Percentiles rank a stretch among this genome's conserved stretches.
Conservation (phyloP, 805 yeast genomes). For the Blastobotrys attinorum region DNA sequence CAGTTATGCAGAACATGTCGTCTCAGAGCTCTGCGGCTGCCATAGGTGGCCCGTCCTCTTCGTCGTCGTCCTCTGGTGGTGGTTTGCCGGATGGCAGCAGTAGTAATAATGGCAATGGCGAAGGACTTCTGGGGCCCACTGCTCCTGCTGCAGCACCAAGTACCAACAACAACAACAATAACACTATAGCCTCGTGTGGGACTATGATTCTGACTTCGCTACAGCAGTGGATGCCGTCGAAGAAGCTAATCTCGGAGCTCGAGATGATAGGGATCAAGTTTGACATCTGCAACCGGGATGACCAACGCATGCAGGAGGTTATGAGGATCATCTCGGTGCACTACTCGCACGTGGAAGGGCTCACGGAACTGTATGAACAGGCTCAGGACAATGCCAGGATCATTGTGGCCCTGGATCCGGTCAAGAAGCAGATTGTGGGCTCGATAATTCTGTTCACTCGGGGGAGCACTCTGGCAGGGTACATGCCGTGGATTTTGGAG, state of each 20-base stretch:
- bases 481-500: slow-evolving; percentile 46
- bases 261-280: slow-evolving; percentile 51
- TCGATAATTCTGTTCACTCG: slow-evolving; percentile 32
- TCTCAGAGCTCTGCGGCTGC: not conserved
- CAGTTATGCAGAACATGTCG: slow-evolving; percentile 1
- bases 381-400: slow-evolving; percentile 35
- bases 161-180: not conserved
- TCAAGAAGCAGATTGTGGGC: slow-evolving; percentile 46
- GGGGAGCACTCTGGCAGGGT: slow-evolving; percentile 37
- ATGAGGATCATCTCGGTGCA: slow-evolving; percentile 32
- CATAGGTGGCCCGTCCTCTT: slow-evolving; percentile 2
- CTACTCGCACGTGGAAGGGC: slow-evolving; percentile 17
- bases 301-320: slow-evolving; percentile 28
- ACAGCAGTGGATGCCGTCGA: slow-evolving; percentile 44
- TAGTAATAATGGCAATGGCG: too few relatives aligned
- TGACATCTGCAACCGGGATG: slow-evolving; percentile 38
- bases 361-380: slow-evolving; percentile 20
- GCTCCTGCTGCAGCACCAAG: not conserved
- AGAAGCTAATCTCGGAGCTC: slow-evolving; percentile 45
- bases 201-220: slow-evolving; percentile 36
- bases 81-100: too few relatives aligned
- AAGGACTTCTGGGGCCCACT: too few relatives aligned
- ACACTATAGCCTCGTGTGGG: not conserved
- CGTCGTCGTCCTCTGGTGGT: not conserved
- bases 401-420: slow-evolving; percentile 47